phyloP scores from a whole-genome alignment of 768 basidiomycete species.

The Collybia sp. region DNA sequence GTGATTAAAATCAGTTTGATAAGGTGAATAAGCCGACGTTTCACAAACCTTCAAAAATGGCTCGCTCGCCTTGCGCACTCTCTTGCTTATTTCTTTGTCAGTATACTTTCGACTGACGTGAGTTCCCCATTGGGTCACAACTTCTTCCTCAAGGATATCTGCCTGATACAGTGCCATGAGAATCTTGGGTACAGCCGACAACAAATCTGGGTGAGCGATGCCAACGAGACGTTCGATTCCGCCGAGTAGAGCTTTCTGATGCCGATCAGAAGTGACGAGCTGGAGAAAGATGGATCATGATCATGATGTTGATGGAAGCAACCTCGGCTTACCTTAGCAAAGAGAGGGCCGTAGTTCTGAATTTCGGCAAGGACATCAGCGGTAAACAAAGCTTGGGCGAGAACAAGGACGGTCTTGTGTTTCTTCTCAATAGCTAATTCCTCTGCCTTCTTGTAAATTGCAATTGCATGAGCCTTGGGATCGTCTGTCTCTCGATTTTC shows the following conservation, averaged over 20 bases:
- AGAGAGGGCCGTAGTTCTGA: slow-evolving; percentile 56
- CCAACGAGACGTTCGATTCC: slow-evolving; percentile 88
- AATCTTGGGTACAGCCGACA: slow-evolving; percentile 78
- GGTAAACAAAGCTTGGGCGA: slow-evolving; percentile 83
- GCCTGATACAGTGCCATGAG: slow-evolving; percentile 92
- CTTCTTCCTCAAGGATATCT: slow-evolving; percentile 90
- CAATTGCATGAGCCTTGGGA: slow-evolving; percentile 49
- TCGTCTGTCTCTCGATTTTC: slow-evolving; percentile 55
- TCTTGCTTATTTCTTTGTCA: slow-evolving; percentile 92
- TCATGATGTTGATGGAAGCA: background rate
- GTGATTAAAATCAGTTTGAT: slow-evolving; percentile 3
- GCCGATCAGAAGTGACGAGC: slow-evolving; percentile 91
- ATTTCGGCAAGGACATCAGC: slow-evolving; percentile 65
- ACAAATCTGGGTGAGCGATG: slow-evolving; percentile 64
- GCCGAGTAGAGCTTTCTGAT: slow-evolving; percentile 91
- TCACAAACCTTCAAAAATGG: slow-evolving; percentile 83
- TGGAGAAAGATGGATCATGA: slow-evolving; percentile 25
- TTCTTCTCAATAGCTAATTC: slow-evolving; percentile 93
- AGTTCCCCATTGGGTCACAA: slow-evolving; percentile 89
- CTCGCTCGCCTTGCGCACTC: slow-evolving; percentile 91
- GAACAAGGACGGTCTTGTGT: slow-evolving; percentile 81
- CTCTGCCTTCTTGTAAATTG: slow-evolving; percentile 84
- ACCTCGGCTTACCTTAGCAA: slow-evolving; percentile 61
- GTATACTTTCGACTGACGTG: slow-evolving; percentile 97
- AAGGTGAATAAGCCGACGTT: background rate